These are phyloP conservation scores for Arachnopeziza araneosa DNA, from an alignment of 2,329 filamentous ascomycete species.

Conservation along the genomic window DNA sequence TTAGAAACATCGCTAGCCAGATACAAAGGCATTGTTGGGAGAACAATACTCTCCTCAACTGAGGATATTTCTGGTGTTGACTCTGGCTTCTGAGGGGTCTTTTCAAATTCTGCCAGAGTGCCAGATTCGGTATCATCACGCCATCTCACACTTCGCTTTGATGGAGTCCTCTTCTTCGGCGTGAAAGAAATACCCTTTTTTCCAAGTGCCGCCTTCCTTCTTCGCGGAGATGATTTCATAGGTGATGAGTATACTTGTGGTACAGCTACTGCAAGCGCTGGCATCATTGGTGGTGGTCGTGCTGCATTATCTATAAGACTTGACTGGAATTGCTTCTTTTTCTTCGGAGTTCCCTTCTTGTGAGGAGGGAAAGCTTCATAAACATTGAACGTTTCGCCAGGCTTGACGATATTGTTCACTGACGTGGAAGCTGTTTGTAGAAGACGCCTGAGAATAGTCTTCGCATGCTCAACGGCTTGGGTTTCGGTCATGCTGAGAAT, in stretches of 20 bases:
- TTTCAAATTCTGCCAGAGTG: slow-evolving; percentile 82
- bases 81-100: slow-evolving; percentile 71
- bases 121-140: slow-evolving; percentile 85
- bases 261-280: slow-evolving; percentile 31
- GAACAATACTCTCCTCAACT: slow-evolving; percentile 38
- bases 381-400: slow-evolving; percentile 62
- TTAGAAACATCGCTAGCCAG: slow-evolving; percentile 31
- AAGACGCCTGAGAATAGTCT: slow-evolving; percentile 69
- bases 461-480: slow-evolving; percentile 76
- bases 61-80: slow-evolving; percentile 52
- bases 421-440: slow-evolving; percentile 70
- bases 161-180: slow-evolving; percentile 68
- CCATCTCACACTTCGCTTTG: slow-evolving; percentile 82
- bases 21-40: slow-evolving; percentile 50
- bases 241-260: slow-evolving; percentile 51
- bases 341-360: slow-evolving; percentile 71
- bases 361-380: slow-evolving; percentile 64
- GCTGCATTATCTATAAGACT: slow-evolving; percentile 27
- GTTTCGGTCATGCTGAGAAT: slow-evolving; percentile 78
- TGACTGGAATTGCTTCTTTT: slow-evolving; percentile 46
- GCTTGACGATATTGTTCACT: slow-evolving; percentile 80
- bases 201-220: slow-evolving; percentile 58
- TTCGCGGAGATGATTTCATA: slow-evolving; percentile 71
- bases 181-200: slow-evolving; percentile 77
- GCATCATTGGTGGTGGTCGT: slow-evolving; percentile 31